phyloP scores from a whole-genome alignment of 371 early-diverging fungal genomes.

The Mortierella sp. region DNA sequence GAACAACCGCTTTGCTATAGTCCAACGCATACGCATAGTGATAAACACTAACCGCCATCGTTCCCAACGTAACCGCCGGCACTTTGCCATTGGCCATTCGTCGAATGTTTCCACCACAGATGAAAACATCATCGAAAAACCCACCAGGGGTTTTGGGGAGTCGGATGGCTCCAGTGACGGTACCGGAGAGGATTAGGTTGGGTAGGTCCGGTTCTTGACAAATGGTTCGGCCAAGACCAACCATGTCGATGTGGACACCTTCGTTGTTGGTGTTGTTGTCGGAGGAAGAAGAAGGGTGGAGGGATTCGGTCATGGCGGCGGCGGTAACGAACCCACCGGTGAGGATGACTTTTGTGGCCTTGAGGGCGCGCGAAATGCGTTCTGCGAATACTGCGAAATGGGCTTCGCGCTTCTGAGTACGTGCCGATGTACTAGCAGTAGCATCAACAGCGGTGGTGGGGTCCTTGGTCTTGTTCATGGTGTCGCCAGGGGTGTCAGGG shows the following conservation, averaged over 20 bases:
- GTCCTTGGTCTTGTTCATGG: background rate
- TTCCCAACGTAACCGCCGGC: background rate
- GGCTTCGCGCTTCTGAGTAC: constrained; percentile 29
- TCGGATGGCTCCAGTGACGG: constrained; percentile 19
- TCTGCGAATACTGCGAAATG: constrained; percentile 45
- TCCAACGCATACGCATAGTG: constrained; percentile 16
- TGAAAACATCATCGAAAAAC: constrained; percentile 24
- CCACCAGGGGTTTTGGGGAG: constrained; percentile 24
- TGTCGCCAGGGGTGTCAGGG: background rate
- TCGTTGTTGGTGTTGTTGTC: background rate
- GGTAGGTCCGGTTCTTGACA: constrained; percentile 38
- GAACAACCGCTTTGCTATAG: constrained; percentile 17
- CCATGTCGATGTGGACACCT: constrained; percentile 34
- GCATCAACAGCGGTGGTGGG: background rate
- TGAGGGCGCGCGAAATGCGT: constrained; percentile 27
- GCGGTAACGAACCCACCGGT: constrained; percentile 35
- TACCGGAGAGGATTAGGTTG: constrained; percentile 27
- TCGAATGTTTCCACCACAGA: constrained; percentile 31
- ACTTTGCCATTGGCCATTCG: constrained; percentile 12
- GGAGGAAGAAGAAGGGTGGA: background rate
- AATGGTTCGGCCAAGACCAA: constrained; percentile 24
- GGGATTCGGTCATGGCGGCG: constrained; percentile 26
- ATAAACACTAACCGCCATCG: constrained; percentile 9
- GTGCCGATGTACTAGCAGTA: background rate
- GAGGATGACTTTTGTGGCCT: constrained; percentile 23